Evolutionary conservation across 306 rosid species (phyloP).

Genomic region (Pyrus pyrifolia): DNA sequence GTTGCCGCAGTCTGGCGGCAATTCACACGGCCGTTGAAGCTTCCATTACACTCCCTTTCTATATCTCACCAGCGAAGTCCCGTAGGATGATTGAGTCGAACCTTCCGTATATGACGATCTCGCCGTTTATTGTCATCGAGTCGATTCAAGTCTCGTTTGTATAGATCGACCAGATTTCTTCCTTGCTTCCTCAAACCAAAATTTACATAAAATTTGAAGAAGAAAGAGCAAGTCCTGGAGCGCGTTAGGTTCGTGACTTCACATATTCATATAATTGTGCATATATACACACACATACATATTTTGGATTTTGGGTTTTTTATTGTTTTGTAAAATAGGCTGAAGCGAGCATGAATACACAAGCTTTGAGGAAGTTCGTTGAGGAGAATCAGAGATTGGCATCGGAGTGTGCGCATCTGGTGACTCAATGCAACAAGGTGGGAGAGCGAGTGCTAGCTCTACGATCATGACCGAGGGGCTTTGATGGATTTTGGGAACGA

Average conservation of each 20-base stretch:
- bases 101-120: too few species aligned
- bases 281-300: neutral
- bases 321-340: conserved; percentile 25
- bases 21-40: too few species aligned
- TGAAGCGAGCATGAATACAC: conserved; percentile 69
- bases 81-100: too few species aligned
- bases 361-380: conserved; percentile 74
- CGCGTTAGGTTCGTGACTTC: conserved; percentile 41
- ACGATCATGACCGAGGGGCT: conserved; percentile 70
- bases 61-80: too few species aligned
- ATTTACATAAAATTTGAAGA: conserved; percentile 24
- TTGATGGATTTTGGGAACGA: conserved; percentile 95
- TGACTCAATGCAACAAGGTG: conserved; percentile 46
- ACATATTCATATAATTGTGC: neutral
- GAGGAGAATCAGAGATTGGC: conserved; percentile 81
- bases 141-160: too few species aligned
- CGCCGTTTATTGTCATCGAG: too few species aligned
- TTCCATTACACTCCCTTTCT: too few species aligned
- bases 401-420: conserved; percentile 41
- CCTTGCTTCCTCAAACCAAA: too few species aligned
- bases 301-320: neutral
- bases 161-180: too few species aligned
- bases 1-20: too few species aligned
- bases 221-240: conserved; percentile 53
- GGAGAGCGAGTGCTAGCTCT: conserved; percentile 72